Base-by-base conservation (phyloP, 179 eudicot species). In the Spergularia azorica region DNA sequence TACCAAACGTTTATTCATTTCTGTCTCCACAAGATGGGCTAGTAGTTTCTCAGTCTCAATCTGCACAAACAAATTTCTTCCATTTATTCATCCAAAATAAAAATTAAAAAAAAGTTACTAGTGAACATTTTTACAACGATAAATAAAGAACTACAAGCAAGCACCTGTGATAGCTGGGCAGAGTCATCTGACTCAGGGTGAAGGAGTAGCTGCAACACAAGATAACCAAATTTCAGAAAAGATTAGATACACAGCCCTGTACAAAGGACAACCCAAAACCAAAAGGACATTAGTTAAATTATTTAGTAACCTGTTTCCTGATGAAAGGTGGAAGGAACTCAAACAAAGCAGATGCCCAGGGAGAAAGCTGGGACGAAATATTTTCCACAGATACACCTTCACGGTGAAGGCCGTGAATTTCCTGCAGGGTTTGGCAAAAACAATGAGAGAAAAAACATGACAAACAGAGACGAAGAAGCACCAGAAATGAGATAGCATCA, bases 171-270 rank as follows among this genome's bases (percentile, higher is more conserved):
- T 54, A 93, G 83, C 84, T 95, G 99, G 63, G 99, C 97, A 60
- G 99, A 93, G 81, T 95, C 94, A 84, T 95, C 99, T 67, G 99
- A 95, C 84, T 93, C 99, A 17, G 99, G 99, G 73, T 89, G 90
- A 71, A 95, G 99, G 32, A 95, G 95, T 70, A 95, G 82, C 99
- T 95, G 87, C 71, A 75, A 77, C 79, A 87, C 17, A 10, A 64
- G 18, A 76, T 18, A 79, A 16, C 51, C 20, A 21, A 69, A 52
- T 11, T 32, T 43, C 14, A 79, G 65, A 67, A 67, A 54, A 51
- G 50, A 74, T 64, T 54, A 63, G 57, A 15, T 2, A 62, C 38
- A 46, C n/a, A 18, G 14, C 8, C 51, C 8, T 39, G 20, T 41
- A 38, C 73, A 14, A 71, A 32, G 58, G 60, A 63, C 38, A 20